Conservation (phyloP, 441 rosid genomes). For the Populus hybrid region DNA sequence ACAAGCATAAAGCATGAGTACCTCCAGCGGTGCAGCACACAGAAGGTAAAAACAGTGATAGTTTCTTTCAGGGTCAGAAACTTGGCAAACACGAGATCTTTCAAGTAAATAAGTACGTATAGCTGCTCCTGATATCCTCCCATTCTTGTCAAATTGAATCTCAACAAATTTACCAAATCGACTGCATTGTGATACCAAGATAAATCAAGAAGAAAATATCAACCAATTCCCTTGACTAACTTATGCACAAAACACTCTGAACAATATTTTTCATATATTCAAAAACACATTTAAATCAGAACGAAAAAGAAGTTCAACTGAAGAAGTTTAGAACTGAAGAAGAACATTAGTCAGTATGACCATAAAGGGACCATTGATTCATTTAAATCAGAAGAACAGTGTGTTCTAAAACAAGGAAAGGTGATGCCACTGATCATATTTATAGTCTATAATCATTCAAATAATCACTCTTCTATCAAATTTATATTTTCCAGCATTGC, state of each 20-base stretch:
- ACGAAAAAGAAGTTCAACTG: not conserved
- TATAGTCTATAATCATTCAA: not conserved
- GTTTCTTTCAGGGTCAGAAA: slow-evolving; percentile 97
- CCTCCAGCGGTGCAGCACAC: slow-evolving; percentile 98
- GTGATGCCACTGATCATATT: not conserved
- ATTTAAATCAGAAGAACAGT: not conserved
- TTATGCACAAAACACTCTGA: slow-evolving; percentile 12
- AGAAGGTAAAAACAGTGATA: slow-evolving; percentile 98
- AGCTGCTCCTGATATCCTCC: slow-evolving; percentile 99
- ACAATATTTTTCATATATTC: slow-evolving; percentile 1
- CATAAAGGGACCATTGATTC: not conserved
- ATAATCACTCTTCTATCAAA: not conserved
- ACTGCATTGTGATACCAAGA: slow-evolving; percentile 54
- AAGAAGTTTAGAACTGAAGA: not conserved
- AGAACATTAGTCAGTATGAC: not conserved
- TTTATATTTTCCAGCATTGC: not conserved
- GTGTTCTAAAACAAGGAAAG: not conserved
- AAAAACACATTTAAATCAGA: not conserved
- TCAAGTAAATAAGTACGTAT: slow-evolving; percentile 96
- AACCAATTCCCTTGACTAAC: slow-evolving; percentile 9
- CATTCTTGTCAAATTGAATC: slow-evolving; percentile 96
- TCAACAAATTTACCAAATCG: slow-evolving; percentile 99
- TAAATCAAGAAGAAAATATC: slow-evolving; percentile 6
- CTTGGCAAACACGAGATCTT: slow-evolving; percentile 99
- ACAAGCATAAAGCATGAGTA: slow-evolving; percentile 35